Evolutionary conservation across 1,139 yeast genomes (phyloP).

Genomic region (Lodderomyces pseudojiufengensis): DNA sequence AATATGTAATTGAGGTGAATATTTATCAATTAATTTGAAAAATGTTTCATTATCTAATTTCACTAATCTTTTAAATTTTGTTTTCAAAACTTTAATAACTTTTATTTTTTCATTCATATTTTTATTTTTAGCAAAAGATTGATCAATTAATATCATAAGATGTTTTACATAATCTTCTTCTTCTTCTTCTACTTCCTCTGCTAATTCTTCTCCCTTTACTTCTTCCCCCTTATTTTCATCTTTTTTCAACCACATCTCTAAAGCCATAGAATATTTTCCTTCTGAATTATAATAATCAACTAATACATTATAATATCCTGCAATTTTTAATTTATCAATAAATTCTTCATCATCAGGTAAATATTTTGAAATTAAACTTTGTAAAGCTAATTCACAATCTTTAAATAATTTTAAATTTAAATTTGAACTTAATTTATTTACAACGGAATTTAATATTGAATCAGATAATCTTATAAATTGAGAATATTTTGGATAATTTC

Average conservation of each 20-base stretch:
- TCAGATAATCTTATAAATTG: conserved; percentile 75
- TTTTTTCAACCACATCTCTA: conserved; percentile 33
- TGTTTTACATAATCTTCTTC: conserved; percentile 14
- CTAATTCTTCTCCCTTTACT: too few species aligned
- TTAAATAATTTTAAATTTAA: conserved; percentile 34
- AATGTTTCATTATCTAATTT: conserved; percentile 30
- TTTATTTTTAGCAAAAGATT: conserved; percentile 33
- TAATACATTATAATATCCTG: conserved; percentile 55
- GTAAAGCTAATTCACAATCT: conserved; percentile 73
- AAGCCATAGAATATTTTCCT: conserved; percentile 48
- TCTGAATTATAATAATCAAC: conserved; percentile 54
- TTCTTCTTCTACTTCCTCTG: too few species aligned
- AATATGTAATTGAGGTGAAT: conserved; percentile 37
- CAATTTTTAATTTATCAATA: conserved; percentile 49
- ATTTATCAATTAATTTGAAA: conserved; percentile 32
- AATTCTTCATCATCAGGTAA: conserved; percentile 47
- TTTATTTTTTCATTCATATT: conserved; percentile 29
- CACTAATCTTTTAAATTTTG: conserved; percentile 37
- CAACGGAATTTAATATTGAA: conserved; percentile 43
- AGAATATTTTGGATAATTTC: conserved; percentile 74
- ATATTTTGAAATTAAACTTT: conserved; percentile 37
- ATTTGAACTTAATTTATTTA: conserved; percentile 49
- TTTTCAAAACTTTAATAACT: conserved; percentile 30
- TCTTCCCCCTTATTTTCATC: too few species aligned
- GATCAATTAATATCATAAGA: conserved; percentile 29